Evolutionary conservation across 1,284 basidiomycete genomes (phyloP).

Genomic region (Apiotrichum gamsii): DNA sequence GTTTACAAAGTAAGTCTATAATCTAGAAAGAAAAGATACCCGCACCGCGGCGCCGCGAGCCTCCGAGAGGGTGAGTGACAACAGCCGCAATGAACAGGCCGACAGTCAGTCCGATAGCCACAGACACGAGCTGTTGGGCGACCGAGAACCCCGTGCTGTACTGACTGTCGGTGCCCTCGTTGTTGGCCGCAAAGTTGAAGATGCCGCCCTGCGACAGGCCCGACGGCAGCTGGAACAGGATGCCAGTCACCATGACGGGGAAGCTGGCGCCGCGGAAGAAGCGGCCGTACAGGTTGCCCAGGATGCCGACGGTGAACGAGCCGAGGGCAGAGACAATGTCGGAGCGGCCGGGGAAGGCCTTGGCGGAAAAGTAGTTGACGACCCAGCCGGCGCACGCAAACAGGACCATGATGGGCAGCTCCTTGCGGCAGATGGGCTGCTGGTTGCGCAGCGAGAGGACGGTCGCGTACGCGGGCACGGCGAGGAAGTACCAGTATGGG

Average conservation of each 20-base stretch:
- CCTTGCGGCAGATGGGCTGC: constrained; percentile 63
- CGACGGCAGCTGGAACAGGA: constrained; percentile 80
- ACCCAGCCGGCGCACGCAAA: constrained; percentile 71
- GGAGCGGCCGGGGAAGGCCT: constrained; percentile 61
- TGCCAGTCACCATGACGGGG: constrained; percentile 56
- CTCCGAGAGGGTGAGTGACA: constrained; percentile 50
- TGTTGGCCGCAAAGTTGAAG: constrained; percentile 5
- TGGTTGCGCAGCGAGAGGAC: constrained; percentile 71
- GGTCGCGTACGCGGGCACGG: constrained; percentile 69
- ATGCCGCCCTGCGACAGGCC: constrained; percentile 52
- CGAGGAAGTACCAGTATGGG: constrained; percentile 58
- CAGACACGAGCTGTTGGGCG: constrained; percentile 48
- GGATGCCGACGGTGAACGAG: constrained; percentile 72
- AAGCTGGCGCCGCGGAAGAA: constrained; percentile 49
- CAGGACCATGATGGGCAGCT: constrained; percentile 60
- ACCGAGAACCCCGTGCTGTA: constrained; percentile 48
- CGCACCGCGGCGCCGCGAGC: constrained; percentile 45
- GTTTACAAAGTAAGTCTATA: too few species aligned
- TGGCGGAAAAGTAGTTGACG: constrained; percentile 65
- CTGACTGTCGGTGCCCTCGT: constrained; percentile 35
- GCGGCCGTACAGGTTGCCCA: constrained; percentile 76
- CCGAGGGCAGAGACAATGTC: constrained; percentile 70
- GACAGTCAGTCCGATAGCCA: constrained; percentile 55
- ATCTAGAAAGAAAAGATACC: constrained; percentile 48
- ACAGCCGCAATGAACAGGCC: constrained; percentile 57